Evolutionary conservation across 2,329 filamentous ascomycete species (phyloP).

Genomic region (Zopfia rhizophila): DNA sequence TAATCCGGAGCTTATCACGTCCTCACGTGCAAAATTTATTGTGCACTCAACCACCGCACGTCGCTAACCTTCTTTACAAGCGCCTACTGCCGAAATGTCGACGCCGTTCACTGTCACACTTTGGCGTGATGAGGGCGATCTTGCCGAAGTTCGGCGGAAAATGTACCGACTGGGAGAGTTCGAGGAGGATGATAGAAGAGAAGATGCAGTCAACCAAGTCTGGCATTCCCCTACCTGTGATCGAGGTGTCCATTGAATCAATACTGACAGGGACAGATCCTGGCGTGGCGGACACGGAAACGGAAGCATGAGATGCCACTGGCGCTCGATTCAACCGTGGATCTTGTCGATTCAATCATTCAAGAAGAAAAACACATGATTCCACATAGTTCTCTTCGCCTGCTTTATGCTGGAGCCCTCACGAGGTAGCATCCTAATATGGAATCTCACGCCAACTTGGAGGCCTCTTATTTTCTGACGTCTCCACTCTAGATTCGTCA

Average conservation of each 20-base stretch:
- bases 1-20: slow-evolving; percentile 1
- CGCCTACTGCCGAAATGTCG: slow-evolving; percentile 7
- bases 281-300: slow-evolving; percentile 45
- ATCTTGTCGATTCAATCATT: slow-evolving; percentile 75
- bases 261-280: slow-evolving; percentile 39
- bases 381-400: slow-evolving; percentile 69
- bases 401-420: slow-evolving; percentile 79
- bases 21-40: slow-evolving; percentile 1
- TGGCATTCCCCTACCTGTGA: slow-evolving; percentile 16
- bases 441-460: too few species aligned
- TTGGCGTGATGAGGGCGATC: slow-evolving; percentile 74
- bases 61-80: background rate
- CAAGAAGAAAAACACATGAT: slow-evolving; percentile 65
- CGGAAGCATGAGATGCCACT: slow-evolving; percentile 68
- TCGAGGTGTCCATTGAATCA: slow-evolving; percentile 1
- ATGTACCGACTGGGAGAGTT: slow-evolving; percentile 64
- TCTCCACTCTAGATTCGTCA: slow-evolving; percentile 71
- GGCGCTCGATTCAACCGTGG: slow-evolving; percentile 80
- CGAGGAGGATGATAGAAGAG: slow-evolving; percentile 37
- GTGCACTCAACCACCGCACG: too few species aligned
- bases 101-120: slow-evolving; percentile 78
- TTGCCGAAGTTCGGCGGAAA: slow-evolving; percentile 71
- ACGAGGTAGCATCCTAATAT: too few species aligned
- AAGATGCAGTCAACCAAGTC: slow-evolving; percentile 53
- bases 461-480: slow-evolving; percentile 10